A percentile compares a stretch with the other conserved stretches of the same genome.
These are phyloP conservation scores for Malus sieversii DNA, from an alignment of 306 rosid genomes.

Conservation along the genomic window DNA sequence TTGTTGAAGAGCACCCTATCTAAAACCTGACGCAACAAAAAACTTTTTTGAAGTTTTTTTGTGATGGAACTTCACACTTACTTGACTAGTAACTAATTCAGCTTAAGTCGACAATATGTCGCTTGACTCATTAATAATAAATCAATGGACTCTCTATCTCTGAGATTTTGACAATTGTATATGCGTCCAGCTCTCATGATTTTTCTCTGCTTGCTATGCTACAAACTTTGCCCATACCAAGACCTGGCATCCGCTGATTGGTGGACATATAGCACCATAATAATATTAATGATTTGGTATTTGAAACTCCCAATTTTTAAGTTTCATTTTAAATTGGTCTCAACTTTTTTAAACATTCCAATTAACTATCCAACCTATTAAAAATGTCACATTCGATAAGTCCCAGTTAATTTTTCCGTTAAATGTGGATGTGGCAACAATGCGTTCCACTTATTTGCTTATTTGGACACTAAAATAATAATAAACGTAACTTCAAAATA, in stretches of 20 bases:
- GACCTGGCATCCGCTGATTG: neutral
- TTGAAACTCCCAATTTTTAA: too few species aligned
- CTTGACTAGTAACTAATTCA: neutral
- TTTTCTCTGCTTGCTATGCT: neutral
- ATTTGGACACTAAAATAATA: too few species aligned
- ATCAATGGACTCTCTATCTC: neutral
- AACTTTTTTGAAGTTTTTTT: too few species aligned
- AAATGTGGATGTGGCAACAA: too few species aligned
- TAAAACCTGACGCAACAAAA: too few species aligned
- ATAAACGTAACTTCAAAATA: too few species aligned
- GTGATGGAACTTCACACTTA: neutral
- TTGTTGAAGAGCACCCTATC: neutral
- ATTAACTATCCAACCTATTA: too few species aligned
- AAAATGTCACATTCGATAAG: too few species aligned
- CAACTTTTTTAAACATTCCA: too few species aligned
- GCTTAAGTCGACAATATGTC: neutral
- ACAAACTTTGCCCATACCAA: constrained; percentile 10
- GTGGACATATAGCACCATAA: neutral
- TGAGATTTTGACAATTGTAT: neutral
- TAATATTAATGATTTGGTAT: neutral
- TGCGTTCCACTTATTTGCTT: too few species aligned
- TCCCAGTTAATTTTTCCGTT: too few species aligned
- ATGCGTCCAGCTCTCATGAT: neutral
- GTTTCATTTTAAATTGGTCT: too few species aligned
- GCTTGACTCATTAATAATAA: neutral